A percentile compares a stretch with the other conserved stretches of the same genome.
Evolutionary conservation across 371 early-diverging fungal genomes (phyloP).

Genomic region (Mortierella sp.): DNA sequence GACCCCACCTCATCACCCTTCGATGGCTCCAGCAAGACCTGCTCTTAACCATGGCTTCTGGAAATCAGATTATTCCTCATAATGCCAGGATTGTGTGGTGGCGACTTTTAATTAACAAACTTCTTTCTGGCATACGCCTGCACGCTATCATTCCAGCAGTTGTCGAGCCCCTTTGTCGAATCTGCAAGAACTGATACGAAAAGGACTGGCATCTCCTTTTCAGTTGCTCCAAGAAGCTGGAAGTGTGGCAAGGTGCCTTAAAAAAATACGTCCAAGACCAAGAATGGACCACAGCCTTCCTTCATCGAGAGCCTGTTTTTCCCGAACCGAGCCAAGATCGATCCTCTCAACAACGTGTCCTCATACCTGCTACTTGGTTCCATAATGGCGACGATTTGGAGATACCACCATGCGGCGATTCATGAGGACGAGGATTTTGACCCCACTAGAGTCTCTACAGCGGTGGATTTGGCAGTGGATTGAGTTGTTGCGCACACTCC

Average conservation of each 20-base stretch:
- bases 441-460: too few relatives aligned
- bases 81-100: constrained; percentile 7
- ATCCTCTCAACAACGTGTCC: too few relatives aligned
- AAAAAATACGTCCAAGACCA: constrained; percentile 2
- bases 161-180: background rate
- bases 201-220: constrained; percentile 6
- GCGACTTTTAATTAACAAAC: constrained; percentile 4
- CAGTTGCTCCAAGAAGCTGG: constrained; percentile 13
- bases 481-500: too few relatives aligned
- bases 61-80: background rate
- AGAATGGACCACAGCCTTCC: constrained; percentile 3
- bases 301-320: too few relatives aligned
- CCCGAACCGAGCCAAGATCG: too few relatives aligned
- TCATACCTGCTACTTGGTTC: too few relatives aligned
- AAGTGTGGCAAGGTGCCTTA: constrained; percentile 7
- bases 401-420: too few relatives aligned
- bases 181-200: background rate
- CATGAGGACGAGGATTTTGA: too few relatives aligned
- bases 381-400: too few relatives aligned
- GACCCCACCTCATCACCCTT: background rate
- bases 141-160: background rate
- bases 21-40: background rate
- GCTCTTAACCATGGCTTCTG: background rate
- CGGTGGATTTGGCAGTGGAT: too few relatives aligned
- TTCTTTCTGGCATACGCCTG: background rate